Evolutionary conservation across 345 rosid species (phyloP).

Genomic region (Rhizophora mangle): DNA sequence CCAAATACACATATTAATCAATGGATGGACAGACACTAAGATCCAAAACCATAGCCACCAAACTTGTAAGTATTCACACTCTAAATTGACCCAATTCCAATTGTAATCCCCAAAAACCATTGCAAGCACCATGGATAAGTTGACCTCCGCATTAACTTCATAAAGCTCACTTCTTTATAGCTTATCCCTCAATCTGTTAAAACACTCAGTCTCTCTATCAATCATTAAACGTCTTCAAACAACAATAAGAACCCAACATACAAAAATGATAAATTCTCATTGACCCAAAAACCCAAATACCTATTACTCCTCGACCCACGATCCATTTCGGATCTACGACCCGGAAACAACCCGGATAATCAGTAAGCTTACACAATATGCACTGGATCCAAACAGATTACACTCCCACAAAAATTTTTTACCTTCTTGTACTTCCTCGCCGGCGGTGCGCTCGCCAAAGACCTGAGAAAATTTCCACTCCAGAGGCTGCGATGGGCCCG

Average conservation of each 20-base stretch:
- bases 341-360: not conserved
- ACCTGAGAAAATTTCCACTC: slow-evolving; percentile 36
- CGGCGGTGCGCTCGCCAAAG: slow-evolving; percentile 29
- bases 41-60: slow-evolving; percentile 13
- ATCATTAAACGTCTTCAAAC: not conserved
- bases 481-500: slow-evolving; percentile 16
- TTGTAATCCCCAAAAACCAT: slow-evolving; percentile 7
- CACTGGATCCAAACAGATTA: not conserved
- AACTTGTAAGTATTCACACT: not conserved
- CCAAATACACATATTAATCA: not conserved
- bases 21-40: slow-evolving; percentile 5
- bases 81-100: slow-evolving; percentile 1
- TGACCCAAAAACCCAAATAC: not conserved
- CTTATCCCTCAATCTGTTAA: not conserved
- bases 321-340: slow-evolving; percentile 2
- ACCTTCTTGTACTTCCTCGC: slow-evolving; percentile 37
- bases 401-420: not conserved
- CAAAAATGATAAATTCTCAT: not conserved
- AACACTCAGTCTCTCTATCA: not conserved
- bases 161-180: not conserved
- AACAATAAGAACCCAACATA: not conserved
- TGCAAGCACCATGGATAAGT: slow-evolving; percentile 2
- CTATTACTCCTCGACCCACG: not conserved
- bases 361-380: not conserved
- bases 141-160: not conserved